A percentile compares a stretch with the other conserved stretches of the same genome.
phyloP scores from a whole-genome alignment of 441 rosid genomes.

The Metrosideros polymorpha region DNA sequence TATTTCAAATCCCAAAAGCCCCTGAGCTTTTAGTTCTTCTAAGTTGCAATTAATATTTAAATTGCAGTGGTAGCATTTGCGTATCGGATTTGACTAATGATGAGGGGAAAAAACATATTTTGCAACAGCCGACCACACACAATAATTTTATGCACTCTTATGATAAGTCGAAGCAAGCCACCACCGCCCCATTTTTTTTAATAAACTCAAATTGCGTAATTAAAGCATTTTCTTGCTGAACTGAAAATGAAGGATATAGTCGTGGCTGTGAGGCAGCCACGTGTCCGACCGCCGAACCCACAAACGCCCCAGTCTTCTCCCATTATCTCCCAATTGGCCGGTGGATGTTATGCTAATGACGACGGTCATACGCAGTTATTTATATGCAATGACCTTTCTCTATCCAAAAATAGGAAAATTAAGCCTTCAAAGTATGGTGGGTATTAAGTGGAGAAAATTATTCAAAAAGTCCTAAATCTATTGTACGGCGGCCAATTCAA shows the following conservation, averaged over 20 bases:
- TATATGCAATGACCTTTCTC: not conserved
- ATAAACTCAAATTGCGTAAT: too few species aligned
- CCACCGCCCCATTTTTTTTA: not conserved
- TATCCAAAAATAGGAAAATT: not conserved
- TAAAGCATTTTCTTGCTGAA: not conserved
- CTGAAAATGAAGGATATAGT: not conserved
- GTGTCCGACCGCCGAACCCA: not conserved
- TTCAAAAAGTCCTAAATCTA: not conserved
- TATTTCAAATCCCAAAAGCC: not conserved
- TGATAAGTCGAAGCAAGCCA: not conserved
- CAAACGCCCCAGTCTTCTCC: not conserved
- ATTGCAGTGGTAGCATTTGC: not conserved
- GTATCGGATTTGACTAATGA: not conserved
- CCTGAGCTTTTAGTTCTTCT: not conserved
- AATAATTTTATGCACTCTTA: not conserved
- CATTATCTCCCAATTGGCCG: not conserved
- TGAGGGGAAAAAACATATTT: not conserved
- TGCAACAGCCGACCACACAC: not conserved
- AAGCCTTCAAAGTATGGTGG: not conserved
- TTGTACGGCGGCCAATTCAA: accelerated
- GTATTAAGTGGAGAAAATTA: not conserved
- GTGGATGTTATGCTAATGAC: not conserved
- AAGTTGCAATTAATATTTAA: not conserved
- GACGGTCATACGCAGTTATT: not conserved
- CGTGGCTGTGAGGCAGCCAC: not conserved